A percentile compares a stretch with the other conserved stretches of the same genome.
phyloP scores from a whole-genome alignment of 2,329 filamentous ascomycete genomes.

The Cladosporium sp. region DNA sequence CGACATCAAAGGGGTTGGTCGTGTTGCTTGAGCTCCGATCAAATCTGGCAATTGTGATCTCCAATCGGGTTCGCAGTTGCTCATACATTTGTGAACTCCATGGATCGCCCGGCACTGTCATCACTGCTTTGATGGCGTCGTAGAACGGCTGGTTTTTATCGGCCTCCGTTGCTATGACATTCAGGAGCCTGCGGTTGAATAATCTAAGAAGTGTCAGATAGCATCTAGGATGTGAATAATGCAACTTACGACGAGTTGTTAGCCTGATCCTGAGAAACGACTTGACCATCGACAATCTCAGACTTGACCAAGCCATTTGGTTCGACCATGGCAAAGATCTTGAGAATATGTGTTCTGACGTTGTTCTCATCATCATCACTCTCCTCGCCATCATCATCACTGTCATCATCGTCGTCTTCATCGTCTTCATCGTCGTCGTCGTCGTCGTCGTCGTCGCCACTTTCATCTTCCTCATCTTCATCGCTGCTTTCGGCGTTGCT shows the following conservation, averaged over 20 bases:
- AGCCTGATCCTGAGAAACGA: neutral
- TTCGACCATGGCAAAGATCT: neutral
- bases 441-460: neutral
- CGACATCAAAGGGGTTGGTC: neutral
- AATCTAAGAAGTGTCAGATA: neutral
- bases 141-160: neutral
- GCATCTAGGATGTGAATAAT: neutral
- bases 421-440: neutral
- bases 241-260: neutral
- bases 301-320: neutral
- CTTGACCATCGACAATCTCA: neutral
- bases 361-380: slow-evolving; percentile 7
- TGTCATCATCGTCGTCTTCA: neutral
- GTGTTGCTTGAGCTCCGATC: neutral
- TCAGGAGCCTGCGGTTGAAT: neutral
- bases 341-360: neutral
- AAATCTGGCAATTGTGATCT: neutral
- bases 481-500: neutral
- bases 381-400: neutral
- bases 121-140: neutral
- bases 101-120: neutral
- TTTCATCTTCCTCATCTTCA: neutral
- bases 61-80: neutral
- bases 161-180: neutral
- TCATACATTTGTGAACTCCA: neutral